A percentile compares a stretch with the other conserved stretches of the same genome.
phyloP scores from a whole-genome alignment of 177 flowering plant species.

The Telopea speciosissima region DNA sequence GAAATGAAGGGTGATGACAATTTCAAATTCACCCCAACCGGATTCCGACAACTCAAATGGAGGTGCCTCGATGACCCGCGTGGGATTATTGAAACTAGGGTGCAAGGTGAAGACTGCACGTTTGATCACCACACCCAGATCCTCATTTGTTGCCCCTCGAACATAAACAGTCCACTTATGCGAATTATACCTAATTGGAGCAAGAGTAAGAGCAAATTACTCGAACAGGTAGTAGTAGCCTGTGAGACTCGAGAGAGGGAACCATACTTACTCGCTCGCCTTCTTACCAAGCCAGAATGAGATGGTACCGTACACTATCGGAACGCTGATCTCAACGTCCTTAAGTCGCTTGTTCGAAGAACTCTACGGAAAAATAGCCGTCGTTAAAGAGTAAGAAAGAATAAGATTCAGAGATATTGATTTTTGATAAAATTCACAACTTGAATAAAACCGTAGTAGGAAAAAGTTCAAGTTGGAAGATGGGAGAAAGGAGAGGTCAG shows the following conservation, averaged over 20 bases:
- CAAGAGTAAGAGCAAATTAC: background rate
- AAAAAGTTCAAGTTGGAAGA: background rate
- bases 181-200: conserved; percentile 50
- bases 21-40: conserved; percentile 98
- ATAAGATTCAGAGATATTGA: background rate
- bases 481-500: background rate
- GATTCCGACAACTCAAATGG: conserved; percentile 82
- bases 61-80: conserved; percentile 64
- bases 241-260: background rate
- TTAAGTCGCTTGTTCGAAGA: conserved; percentile 40
- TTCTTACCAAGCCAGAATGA: conserved; percentile 95
- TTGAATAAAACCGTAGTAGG: background rate
- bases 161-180: conserved; percentile 93
- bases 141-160: conserved; percentile 86
- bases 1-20: conserved; percentile 67
- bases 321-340: conserved; percentile 72
- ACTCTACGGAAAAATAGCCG: conserved; percentile 21
- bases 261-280: conserved; percentile 80
- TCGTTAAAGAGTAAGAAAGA: background rate
- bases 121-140: conserved; percentile 65
- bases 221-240: background rate
- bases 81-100: conserved; percentile 83
- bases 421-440: background rate
- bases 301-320: conserved; percentile 77
- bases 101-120: conserved; percentile 78